Evolutionary conservation across 305 asterid genomes (phyloP).

Genomic region (Fraxinus sp.): DNA sequence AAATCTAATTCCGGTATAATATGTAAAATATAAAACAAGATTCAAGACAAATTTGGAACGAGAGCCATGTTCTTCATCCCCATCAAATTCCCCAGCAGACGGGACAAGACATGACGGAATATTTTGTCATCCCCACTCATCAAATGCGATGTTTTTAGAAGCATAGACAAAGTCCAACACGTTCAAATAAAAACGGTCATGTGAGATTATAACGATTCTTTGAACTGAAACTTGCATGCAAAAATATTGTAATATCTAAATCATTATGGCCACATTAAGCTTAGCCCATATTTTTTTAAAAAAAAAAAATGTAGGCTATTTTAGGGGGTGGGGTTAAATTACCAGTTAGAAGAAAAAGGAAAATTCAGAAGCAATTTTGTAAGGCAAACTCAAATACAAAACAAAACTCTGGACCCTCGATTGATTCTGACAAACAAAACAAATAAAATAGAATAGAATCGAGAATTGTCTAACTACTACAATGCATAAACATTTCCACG

Average conservation of each 20-base stretch:
- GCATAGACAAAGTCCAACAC: background rate
- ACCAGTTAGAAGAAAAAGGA: background rate
- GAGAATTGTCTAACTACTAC: background rate
- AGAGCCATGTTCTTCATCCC: background rate
- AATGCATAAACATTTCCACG: conserved; percentile 2
- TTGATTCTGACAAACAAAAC: background rate
- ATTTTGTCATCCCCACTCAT: background rate
- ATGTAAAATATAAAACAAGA: background rate
- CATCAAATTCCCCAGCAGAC: background rate
- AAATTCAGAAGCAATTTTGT: background rate
- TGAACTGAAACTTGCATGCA: background rate
- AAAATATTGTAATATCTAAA: background rate
- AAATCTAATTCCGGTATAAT: background rate
- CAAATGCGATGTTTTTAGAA: background rate
- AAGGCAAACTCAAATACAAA: background rate
- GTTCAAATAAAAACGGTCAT: background rate
- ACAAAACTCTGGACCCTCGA: background rate
- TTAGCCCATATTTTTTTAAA: background rate
- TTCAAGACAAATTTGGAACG: background rate
- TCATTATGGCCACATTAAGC: background rate
- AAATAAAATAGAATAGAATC: conserved; percentile 3
- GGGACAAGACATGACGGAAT: background rate
- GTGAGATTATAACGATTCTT: background rate
- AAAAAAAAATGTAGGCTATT: background rate
- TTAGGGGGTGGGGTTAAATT: background rate